Percentiles rank a stretch among this genome's conserved stretches.
Conservation (phyloP, 768 basidiomycete species). For the Auriscalpium orientale region DNA sequence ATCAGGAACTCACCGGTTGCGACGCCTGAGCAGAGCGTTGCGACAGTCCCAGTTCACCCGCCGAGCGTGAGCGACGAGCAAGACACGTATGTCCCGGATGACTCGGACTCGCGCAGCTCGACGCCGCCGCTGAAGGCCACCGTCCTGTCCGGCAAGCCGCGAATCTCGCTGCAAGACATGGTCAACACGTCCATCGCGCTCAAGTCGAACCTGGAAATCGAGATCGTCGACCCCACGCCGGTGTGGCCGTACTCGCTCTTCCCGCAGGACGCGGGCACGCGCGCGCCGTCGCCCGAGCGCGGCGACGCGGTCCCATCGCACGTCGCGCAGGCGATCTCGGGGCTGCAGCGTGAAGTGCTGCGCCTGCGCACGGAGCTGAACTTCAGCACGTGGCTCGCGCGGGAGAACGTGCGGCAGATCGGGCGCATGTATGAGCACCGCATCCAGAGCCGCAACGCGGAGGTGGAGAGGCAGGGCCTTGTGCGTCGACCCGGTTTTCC, state of each 20-base stretch:
- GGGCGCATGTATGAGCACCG: conserved; percentile 72
- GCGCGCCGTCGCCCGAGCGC: conserved; percentile 13
- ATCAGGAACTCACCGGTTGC: conserved; percentile 7
- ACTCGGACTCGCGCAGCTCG: neutral
- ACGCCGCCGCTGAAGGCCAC: conserved; percentile 8
- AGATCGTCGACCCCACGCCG: conserved; percentile 43
- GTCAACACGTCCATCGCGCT: conserved; percentile 63
- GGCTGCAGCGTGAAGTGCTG: conserved; percentile 68
- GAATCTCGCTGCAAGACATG: conserved; percentile 68
- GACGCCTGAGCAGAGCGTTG: neutral
- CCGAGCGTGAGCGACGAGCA: neutral
- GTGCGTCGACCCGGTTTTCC: conserved; percentile 34
- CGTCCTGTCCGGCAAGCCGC: conserved; percentile 11
- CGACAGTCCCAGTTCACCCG: neutral
- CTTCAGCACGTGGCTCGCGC: conserved; percentile 77
- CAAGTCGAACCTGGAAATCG: conserved; percentile 61
- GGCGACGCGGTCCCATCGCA: conserved; percentile 32
- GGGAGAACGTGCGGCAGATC: conserved; percentile 77
- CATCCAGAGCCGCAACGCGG: conserved; percentile 64
- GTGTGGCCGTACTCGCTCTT: conserved; percentile 48
- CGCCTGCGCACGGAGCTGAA: conserved; percentile 76
- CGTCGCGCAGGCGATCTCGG: conserved; percentile 53
- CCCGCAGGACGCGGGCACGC: conserved; percentile 18
- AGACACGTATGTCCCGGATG: neutral
- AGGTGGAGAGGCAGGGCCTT: conserved; percentile 74